Percentiles rank a stretch among this genome's conserved stretches.
Evolutionary conservation across 2,329 filamentous ascomycete genomes (phyloP).

Genomic region (Xenoacremonium recifei): DNA sequence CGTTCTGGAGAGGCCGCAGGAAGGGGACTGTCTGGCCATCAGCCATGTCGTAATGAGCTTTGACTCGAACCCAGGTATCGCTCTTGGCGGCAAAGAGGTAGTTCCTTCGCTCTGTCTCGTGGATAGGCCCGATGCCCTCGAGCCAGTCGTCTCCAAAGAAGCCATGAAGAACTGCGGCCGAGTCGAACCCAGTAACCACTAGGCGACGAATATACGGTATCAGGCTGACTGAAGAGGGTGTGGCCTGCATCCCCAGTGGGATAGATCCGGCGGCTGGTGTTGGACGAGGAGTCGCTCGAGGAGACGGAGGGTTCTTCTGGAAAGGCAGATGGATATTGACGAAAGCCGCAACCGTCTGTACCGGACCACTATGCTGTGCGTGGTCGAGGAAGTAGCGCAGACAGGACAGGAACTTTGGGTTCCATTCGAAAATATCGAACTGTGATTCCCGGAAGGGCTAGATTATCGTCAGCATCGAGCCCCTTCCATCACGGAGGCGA

Average conservation of each 20-base stretch:
- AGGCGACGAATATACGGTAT: conserved; percentile 88
- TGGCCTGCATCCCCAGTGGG: conserved; percentile 13
- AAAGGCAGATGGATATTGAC: conserved; percentile 90
- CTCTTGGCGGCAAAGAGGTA: conserved; percentile 96
- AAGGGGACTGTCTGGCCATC: conserved; percentile 85
- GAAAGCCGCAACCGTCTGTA: conserved; percentile 86
- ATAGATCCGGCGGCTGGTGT: conserved; percentile 18
- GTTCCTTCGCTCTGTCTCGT: conserved; percentile 88
- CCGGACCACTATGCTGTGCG: conserved; percentile 77
- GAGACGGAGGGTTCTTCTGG: conserved; percentile 55
- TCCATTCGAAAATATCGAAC: conserved; percentile 90
- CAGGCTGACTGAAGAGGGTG: conserved; percentile 57
- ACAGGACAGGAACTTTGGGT: conserved; percentile 86
- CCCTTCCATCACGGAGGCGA: not conserved
- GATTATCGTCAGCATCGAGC: not conserved
- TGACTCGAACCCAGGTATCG: conserved; percentile 84
- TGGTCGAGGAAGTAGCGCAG: conserved; percentile 89
- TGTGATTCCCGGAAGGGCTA: conserved; percentile 47
- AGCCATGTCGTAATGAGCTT: conserved; percentile 85
- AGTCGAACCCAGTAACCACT: conserved; percentile 89
- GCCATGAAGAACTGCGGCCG: conserved; percentile 80
- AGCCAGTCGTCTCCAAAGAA: conserved; percentile 97
- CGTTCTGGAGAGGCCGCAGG: conserved; percentile 75
- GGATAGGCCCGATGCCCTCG: conserved; percentile 74
- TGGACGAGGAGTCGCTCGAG: conserved; percentile 39